Percentiles rank a stretch among this genome's conserved stretches.
These are phyloP conservation scores for Liriodendron chinense DNA, from an alignment of 164 flowering plant species.

Conservation along the genomic window DNA sequence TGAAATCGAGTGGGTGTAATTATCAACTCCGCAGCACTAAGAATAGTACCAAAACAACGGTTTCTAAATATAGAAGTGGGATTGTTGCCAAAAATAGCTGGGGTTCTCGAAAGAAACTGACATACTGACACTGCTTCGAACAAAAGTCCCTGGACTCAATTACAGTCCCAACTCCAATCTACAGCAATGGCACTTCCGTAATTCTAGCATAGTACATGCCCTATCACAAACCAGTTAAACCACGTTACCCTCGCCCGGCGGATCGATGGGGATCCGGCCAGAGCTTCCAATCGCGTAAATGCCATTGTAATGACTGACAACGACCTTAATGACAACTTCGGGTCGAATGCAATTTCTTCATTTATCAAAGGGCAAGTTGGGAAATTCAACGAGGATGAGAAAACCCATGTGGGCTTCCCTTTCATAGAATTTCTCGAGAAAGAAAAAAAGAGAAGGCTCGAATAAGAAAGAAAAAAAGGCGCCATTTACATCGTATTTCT, in stretches of 20 bases:
- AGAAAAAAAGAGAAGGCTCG: background rate
- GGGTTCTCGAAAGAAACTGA: background rate
- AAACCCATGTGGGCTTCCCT: no score
- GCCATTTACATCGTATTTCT: conserved; percentile 1
- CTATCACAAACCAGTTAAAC: background rate
- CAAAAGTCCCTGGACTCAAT: background rate
- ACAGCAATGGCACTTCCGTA: background rate
- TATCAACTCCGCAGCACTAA: background rate
- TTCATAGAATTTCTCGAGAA: background rate
- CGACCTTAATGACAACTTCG: background rate
- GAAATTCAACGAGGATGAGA: background rate
- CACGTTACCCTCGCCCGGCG: background rate
- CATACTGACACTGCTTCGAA: background rate
- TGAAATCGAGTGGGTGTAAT: background rate
- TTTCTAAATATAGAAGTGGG: background rate
- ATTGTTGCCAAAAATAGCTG: background rate
- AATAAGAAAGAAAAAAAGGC: background rate
- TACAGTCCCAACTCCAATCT: background rate
- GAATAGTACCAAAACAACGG: background rate
- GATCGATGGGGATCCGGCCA: no score
- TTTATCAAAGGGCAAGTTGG: background rate
- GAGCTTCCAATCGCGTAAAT: background rate
- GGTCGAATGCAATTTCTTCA: background rate
- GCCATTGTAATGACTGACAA: background rate
- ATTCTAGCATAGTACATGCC: background rate